Evolutionary conservation across 2,329 filamentous ascomycete species (phyloP).

Genomic region (Beauveria asiatica): DNA sequence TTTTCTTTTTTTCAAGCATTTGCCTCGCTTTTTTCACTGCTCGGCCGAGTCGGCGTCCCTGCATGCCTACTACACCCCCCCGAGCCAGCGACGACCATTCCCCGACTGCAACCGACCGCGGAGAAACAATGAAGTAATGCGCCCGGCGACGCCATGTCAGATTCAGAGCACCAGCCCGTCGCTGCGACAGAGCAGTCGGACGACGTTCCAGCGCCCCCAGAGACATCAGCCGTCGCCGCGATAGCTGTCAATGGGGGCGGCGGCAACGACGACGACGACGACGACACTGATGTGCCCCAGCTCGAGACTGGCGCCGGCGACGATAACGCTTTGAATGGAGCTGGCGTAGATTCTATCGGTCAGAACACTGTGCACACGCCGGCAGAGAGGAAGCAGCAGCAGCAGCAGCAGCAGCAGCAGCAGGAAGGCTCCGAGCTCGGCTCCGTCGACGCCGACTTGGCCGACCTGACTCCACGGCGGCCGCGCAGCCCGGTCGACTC

Average conservation of each 20-base stretch:
- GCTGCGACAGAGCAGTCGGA: not conserved
- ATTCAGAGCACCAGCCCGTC: constrained; percentile 2
- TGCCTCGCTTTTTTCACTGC: not conserved
- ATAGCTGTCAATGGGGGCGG: not conserved
- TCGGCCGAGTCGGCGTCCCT: not conserved
- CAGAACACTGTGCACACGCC: constrained; percentile 21
- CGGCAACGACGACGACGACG: not conserved
- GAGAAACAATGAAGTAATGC: constrained; percentile 6
- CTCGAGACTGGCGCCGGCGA: constrained; percentile 2
- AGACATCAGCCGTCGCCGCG: not conserved
- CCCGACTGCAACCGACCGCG: not conserved
- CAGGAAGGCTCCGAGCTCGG: constrained; percentile 21
- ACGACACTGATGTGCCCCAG: constrained; percentile 11
- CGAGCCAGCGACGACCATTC: not conserved
- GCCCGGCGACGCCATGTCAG: constrained; percentile 5
- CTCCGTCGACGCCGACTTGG: constrained; percentile 32
- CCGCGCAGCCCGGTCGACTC: constrained; percentile 53
- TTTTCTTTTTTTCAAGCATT: not conserved
- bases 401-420: constrained; percentile 21
- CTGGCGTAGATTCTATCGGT: not conserved
- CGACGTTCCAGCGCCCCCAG: not conserved
- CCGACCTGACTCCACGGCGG: constrained; percentile 28
- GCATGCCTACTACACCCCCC: not conserved
- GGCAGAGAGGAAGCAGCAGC: constrained; percentile 28
- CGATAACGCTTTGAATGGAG: not conserved